Conservation (phyloP, 176 grass and related monocot genomes). For the Rhynchospora pubera region DNA sequence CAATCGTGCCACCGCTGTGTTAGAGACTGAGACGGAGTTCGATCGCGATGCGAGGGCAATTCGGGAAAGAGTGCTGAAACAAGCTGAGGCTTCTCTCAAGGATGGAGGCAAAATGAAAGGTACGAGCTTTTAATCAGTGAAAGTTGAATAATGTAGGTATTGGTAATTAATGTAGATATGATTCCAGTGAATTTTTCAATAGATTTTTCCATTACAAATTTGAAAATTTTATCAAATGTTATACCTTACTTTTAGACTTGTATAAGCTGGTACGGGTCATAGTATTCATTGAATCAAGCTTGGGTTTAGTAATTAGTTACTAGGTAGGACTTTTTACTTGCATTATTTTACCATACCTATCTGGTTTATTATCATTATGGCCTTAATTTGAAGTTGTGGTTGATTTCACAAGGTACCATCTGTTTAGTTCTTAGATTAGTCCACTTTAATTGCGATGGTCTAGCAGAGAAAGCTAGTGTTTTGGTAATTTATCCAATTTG, state of each 20-base stretch:
- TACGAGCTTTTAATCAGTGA: background rate
- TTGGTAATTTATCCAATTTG: background rate
- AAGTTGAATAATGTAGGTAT: constrained; percentile 15
- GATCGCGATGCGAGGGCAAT: constrained; percentile 70
- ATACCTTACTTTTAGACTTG: background rate
- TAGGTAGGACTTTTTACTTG: background rate
- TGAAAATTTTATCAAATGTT: background rate
- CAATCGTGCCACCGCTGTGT: constrained; percentile 52
- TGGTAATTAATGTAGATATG: background rate
- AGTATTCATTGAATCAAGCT: background rate
- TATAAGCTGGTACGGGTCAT: background rate
- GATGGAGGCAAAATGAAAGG: constrained; percentile 34
- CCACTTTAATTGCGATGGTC: background rate
- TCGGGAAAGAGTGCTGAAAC: constrained; percentile 72
- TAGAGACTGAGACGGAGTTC: constrained; percentile 81
- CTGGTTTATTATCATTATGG: background rate
- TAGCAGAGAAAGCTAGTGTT: background rate
- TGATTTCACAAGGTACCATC: background rate
- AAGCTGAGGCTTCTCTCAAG: constrained; percentile 50
- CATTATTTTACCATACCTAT: background rate
- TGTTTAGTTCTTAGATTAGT: background rate
- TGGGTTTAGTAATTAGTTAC: background rate
- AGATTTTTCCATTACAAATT: background rate
- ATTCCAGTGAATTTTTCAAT: background rate
- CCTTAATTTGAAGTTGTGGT: background rate